Base-by-base conservation (phyloP, 345 rosid species). In the Eutrema heterophyllum region DNA sequence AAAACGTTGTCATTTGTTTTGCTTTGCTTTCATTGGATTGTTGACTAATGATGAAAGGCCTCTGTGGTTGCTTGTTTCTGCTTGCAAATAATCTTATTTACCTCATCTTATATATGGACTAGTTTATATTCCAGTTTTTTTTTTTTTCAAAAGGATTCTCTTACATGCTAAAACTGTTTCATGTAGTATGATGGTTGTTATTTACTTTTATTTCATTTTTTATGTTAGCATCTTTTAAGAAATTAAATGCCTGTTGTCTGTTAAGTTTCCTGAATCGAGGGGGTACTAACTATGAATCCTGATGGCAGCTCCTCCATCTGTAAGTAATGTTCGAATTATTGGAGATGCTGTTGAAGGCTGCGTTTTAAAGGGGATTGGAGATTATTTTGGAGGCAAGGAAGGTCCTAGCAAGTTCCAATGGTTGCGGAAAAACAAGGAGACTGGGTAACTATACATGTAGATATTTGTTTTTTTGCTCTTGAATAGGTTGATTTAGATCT, bases 351-450 rank as follows among this genome's bases (percentile, higher is more conserved):
- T 94, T 72, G 98, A 94, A 87, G 96, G 93, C 70, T 81, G 76
- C 81, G 43, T 79, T 52, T 71, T 94, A 58, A 91, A 86, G 83
- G 97, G 97, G 62, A 85, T 74, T 74, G 98, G 96, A 45, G 82
- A 87, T 70, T 94, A 94, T 86, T 94, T 94, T 82, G 98, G 98
- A 56, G 98, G 98, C 76, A 84, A 79, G 85, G 98, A 94, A 75
- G 97, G 98, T 73, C 98, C 98, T 18, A 94, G 96, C 91, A 91
- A 87, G 87, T 94, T 89, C 74, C 86, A 94, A 63, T 94, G 98
- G 98, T 79, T 89, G 68, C 85, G 88, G 14, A 89, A 91, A 82
- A 85, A 81, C 80, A 84, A 74, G 73, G 90, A 89, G 78, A 85
- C 83, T 12, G 89, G 98, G 98, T 89, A 78, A 72, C 29, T 39